Evolutionary conservation across 768 basidiomycete genomes (phyloP).

Genomic region (Naematelia aurantialba): DNA sequence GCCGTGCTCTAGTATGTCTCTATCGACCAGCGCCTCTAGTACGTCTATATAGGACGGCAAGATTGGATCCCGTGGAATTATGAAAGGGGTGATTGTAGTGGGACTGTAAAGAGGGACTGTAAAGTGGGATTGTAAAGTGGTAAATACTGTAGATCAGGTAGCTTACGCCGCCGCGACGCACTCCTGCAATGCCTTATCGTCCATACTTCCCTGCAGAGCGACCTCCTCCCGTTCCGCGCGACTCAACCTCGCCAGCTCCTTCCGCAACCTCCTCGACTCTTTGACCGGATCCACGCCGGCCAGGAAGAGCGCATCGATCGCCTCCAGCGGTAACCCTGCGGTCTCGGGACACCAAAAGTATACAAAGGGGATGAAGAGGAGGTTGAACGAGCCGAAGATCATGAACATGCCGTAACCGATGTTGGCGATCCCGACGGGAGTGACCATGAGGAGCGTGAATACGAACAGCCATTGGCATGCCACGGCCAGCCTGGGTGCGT

Average conservation of each 20-base stretch:
- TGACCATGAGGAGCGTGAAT: constrained; percentile 22
- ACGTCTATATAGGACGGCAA: no score
- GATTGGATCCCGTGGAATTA: no score
- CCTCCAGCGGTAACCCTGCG: constrained; percentile 15
- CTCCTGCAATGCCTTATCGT: background rate
- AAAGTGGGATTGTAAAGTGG: no score
- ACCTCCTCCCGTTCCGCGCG: background rate
- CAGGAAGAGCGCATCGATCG: constrained; percentile 20
- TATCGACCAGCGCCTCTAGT: no score
- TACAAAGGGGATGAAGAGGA: constrained; percentile 16
- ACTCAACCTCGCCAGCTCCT: background rate
- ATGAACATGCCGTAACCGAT: constrained; percentile 19
- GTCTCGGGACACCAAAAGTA: constrained; percentile 29
- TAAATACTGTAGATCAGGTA: no score
- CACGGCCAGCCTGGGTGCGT: background rate
- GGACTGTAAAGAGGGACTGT: no score
- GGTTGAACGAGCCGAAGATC: constrained; percentile 20
- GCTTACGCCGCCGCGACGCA: background rate
- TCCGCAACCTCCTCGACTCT: background rate
- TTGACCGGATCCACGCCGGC: constrained; percentile 6
- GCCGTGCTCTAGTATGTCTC: no score
- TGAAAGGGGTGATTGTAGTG: no score
- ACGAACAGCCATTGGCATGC: constrained; percentile 4
- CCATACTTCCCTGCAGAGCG: background rate
- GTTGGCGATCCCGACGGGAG: constrained; percentile 14